Evolutionary conservation across 2,329 filamentous ascomycete species (phyloP).

Genomic region (Diaporthe vexans): DNA sequence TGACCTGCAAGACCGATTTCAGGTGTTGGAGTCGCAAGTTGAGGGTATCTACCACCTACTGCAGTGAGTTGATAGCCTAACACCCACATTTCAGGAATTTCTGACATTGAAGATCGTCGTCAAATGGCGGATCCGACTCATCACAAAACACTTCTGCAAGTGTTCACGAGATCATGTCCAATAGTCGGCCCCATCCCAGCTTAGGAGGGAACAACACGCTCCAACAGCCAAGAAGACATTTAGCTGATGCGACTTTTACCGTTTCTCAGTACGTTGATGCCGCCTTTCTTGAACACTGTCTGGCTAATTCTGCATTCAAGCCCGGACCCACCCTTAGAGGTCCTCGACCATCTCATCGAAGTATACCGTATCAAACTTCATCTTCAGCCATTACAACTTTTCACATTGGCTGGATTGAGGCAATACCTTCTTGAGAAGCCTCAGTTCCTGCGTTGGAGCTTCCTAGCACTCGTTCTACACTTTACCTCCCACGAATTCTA

Average conservation of each 20-base stretch:
- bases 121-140: neutral
- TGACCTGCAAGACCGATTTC: neutral
- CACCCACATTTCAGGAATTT: neutral
- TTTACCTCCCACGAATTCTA: neutral
- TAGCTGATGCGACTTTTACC: neutral
- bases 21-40: neutral
- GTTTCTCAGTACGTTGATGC: neutral
- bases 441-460: neutral
- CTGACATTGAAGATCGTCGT: neutral
- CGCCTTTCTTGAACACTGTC: neutral
- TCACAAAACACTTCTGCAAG: neutral
- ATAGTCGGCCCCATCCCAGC: neutral
- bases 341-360: neutral
- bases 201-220: neutral
- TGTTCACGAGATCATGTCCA: neutral
- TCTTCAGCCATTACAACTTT: neutral
- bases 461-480: neutral
- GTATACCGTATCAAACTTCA: conserved; percentile 2
- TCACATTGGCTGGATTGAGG: neutral
- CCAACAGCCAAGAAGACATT: neutral
- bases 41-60: neutral
- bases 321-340: neutral
- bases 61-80: neutral
- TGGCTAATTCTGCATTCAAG: neutral
- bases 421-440: neutral